Percentiles rank a stretch among this genome's conserved stretches.
phyloP scores from a whole-genome alignment of 2,329 filamentous ascomycete species.

The Capronia coronata region DNA sequence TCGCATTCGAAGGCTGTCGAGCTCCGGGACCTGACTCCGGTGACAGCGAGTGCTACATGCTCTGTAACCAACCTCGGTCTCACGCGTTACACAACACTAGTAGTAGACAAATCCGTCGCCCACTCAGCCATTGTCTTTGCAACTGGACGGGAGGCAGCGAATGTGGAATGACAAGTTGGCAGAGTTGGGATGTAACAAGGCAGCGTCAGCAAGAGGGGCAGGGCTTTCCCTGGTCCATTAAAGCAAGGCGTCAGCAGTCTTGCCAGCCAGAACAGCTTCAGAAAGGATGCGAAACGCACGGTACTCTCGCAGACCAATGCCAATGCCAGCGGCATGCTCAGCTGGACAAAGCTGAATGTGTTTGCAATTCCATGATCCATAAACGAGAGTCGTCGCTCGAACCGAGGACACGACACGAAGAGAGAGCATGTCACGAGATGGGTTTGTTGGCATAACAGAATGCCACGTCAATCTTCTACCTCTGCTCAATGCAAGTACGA shows the following conservation, averaged over 20 bases:
- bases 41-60: background rate
- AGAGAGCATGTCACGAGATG: constrained; percentile 2
- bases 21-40: background rate
- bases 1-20: background rate
- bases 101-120: background rate
- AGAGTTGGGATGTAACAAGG: background rate
- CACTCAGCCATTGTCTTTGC: background rate
- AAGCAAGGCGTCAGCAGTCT: no score
- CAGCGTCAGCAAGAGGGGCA: background rate
- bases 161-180: background rate
- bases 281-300: background rate
- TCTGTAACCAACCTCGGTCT: background rate
- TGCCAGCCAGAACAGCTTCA: background rate
- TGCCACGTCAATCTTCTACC: constrained; percentile 2
- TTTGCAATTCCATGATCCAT: background rate
- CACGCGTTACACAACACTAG: background rate
- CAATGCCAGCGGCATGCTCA: background rate
- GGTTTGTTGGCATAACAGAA: background rate
- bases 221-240: background rate
- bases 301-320: background rate
- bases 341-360: background rate
- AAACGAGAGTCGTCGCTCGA: background rate
- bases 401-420: constrained; percentile 1
- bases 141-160: background rate
- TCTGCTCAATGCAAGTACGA: constrained; percentile 1